Evolutionary conservation across 768 basidiomycete genomes (phyloP).

Genomic region (Porpolomopsis calyptriformis): DNA sequence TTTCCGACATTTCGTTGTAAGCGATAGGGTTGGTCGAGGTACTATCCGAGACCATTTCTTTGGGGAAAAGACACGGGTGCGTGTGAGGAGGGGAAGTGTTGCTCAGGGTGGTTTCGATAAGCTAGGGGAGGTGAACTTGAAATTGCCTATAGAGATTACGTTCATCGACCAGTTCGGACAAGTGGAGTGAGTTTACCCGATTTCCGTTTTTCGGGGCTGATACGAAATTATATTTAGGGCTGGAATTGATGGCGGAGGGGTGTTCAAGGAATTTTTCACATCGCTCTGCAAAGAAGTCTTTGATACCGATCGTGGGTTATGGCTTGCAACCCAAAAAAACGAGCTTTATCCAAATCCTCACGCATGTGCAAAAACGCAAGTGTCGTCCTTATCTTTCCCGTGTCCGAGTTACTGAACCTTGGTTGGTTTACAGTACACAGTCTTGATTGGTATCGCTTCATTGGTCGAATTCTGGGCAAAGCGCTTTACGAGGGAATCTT

Average conservation of each 20-base stretch:
- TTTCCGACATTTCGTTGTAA: constrained; percentile 73
- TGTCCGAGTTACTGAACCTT: background rate
- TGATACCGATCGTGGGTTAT: constrained; percentile 86
- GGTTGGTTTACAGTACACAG: constrained; percentile 50
- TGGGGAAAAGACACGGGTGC: constrained; percentile 27
- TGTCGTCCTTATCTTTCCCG: constrained; percentile 6
- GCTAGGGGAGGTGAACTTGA: constrained; percentile 67
- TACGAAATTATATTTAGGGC: constrained; percentile 33
- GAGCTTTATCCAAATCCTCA: constrained; percentile 95
- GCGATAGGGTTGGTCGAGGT: constrained; percentile 34
- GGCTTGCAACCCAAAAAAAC: constrained; percentile 84
- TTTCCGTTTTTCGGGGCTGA: background rate
- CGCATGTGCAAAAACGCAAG: constrained; percentile 77
- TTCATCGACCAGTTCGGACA: constrained; percentile 87
- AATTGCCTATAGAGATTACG: constrained; percentile 75
- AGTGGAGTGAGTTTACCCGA: constrained; percentile 52
- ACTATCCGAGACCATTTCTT: constrained; percentile 8
- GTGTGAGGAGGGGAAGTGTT: constrained; percentile 63
- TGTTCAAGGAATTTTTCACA: constrained; percentile 97
- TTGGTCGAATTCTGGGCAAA: constrained; percentile 90
- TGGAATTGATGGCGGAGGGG: constrained; percentile 93
- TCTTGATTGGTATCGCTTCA: constrained; percentile 85
- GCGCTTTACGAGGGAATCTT: constrained; percentile 95
- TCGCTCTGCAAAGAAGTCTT: constrained; percentile 90
- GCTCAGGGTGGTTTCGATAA: constrained; percentile 88